Evolutionary conservation across 345 rosid species (phyloP).

Genomic region (Boechera retrofracta): DNA sequence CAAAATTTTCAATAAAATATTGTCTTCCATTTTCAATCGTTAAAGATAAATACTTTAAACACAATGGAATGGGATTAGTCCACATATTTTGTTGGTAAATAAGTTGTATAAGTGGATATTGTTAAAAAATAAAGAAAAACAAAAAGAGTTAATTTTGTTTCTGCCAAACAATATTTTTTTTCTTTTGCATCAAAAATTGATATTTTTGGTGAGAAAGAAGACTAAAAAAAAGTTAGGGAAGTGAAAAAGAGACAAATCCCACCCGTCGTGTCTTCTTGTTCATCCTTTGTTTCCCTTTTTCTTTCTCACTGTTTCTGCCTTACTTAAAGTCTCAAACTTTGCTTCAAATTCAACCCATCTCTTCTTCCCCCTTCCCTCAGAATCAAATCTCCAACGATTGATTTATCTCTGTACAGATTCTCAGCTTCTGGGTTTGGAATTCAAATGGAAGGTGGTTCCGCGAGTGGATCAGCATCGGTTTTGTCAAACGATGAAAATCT

Average conservation of each 20-base stretch:
- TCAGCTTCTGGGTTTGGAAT: conserved; percentile 12
- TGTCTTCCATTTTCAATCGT: too few species aligned
- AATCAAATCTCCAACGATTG: conserved; percentile 22
- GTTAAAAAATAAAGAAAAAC: background rate
- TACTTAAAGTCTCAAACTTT: conserved; percentile 51
- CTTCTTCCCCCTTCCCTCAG: background rate
- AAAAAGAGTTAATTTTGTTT: background rate
- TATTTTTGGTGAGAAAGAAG: conserved; percentile 27
- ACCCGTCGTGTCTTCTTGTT: conserved; percentile 50
- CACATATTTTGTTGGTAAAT: background rate
- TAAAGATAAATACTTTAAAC: too few species aligned
- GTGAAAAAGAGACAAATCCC: conserved; percentile 43
- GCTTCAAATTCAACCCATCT: conserved; percentile 47
- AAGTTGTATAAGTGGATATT: conserved; percentile 5
- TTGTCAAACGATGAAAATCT: conserved; percentile 60
- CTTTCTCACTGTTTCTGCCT: conserved; percentile 45
- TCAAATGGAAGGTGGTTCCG: conserved; percentile 49
- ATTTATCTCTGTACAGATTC: conserved; percentile 16
- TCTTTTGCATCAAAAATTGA: conserved; percentile 28
- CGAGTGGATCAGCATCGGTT: conserved; percentile 54
- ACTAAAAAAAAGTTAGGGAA: conserved; percentile 19
- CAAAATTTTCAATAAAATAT: background rate
- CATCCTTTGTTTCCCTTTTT: conserved; percentile 44
- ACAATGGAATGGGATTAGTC: background rate
- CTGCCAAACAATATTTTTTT: background rate